Conservation (phyloP, 1,139 yeast genomes). For the Petasospora rhodanensis region DNA sequence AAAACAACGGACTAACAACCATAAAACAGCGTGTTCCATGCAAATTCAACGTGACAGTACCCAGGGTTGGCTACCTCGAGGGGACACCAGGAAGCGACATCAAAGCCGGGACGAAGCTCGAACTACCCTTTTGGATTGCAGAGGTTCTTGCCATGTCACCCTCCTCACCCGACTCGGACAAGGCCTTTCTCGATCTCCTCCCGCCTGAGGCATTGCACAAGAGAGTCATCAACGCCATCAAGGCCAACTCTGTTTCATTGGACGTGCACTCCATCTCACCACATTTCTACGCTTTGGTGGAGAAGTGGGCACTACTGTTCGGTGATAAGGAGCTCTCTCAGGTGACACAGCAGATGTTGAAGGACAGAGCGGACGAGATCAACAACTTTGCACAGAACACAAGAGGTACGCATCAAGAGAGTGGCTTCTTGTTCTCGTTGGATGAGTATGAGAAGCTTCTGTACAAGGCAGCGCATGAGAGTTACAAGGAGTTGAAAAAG, state of each 20-base stretch:
- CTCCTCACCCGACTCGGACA: conserved; percentile 24
- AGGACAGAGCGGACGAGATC: conserved; percentile 63
- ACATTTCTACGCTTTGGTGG: conserved; percentile 63
- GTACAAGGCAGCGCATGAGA: conserved; percentile 55
- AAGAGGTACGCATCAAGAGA: conserved; percentile 30
- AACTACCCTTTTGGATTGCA: conserved; percentile 89
- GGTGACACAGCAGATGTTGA: conserved; percentile 49
- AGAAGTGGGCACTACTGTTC: conserved; percentile 71
- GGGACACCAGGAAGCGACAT: conserved; percentile 69
- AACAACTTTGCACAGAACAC: conserved; percentile 67
- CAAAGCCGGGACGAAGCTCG: conserved; percentile 60
- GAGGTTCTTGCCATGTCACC: conserved; percentile 62
- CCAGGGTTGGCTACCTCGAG: conserved; percentile 84
- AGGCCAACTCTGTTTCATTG: conserved; percentile 62
- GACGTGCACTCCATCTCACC: conserved; percentile 67
- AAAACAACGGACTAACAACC: conserved; percentile 9
- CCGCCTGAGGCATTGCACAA: conserved; percentile 64
- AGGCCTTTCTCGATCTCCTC: conserved; percentile 62
- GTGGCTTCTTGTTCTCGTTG: conserved; percentile 54
- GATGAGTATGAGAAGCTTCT: conserved; percentile 72
- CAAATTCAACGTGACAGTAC: conserved; percentile 69
- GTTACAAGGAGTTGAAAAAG: conserved; percentile 56
- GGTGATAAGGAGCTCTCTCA: conserved; percentile 59
- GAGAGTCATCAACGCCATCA: conserved; percentile 74
- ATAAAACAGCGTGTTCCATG: conserved; percentile 64